Conservation (phyloP, 164 flowering plant genomes). For the Hamamelis virginiana region DNA sequence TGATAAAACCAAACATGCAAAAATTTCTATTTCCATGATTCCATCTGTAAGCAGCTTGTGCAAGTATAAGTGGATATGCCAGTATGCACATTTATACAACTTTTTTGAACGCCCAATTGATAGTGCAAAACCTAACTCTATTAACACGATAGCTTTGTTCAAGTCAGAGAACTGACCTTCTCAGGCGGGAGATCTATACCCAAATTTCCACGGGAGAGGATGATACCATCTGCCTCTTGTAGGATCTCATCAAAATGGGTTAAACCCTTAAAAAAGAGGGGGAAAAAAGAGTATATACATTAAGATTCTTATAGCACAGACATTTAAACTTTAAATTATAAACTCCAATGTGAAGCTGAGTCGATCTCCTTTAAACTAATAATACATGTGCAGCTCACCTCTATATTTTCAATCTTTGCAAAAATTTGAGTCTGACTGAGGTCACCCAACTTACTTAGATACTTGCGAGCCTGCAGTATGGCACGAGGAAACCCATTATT, state of each 20-base stretch:
- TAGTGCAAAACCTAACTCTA: not conserved
- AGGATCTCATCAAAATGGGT: conserved; percentile 85
- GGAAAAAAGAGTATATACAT: conserved; percentile 5
- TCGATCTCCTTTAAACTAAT: not conserved
- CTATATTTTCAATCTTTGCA: conserved; percentile 82
- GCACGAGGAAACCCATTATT: conserved; percentile 6
- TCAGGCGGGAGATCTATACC: conserved; percentile 92
- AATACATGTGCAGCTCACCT: conserved; percentile 23
- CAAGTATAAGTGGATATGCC: not conserved
- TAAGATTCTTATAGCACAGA: not conserved
- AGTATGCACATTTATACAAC: not conserved
- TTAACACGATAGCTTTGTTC: not conserved
- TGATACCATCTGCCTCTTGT: conserved; percentile 89
- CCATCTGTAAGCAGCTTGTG: not conserved
- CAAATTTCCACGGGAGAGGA: conserved; percentile 78
- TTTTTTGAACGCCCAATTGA: not conserved
- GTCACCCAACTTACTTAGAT: conserved; percentile 75
- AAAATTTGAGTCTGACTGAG: conserved; percentile 85
- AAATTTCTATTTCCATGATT: too few species aligned
- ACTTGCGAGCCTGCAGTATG: conserved; percentile 75
- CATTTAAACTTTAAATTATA: not conserved
- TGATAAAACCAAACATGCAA: too few species aligned
- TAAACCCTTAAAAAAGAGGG: conserved; percentile 52
- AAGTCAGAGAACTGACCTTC: conserved; percentile 47
- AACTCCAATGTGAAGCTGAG: not conserved